Base-by-base conservation (phyloP, 768 basidiomycete species). In the Leucosporidium scottii region DNA sequence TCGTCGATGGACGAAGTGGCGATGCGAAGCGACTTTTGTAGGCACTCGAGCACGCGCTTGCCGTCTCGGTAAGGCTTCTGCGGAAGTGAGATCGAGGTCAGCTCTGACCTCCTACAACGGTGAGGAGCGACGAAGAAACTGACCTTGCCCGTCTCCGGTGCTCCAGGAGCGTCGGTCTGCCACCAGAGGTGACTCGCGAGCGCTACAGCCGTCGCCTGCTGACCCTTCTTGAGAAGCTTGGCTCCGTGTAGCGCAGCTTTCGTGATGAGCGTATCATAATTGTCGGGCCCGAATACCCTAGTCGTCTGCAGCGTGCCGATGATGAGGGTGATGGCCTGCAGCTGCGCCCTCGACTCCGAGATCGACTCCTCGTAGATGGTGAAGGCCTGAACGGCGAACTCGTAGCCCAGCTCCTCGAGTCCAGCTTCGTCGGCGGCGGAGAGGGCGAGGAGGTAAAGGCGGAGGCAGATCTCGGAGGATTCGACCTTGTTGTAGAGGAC, bases 151-250 rank as follows among this genome's bases (percentile, higher is more conserved):
- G 83, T 84, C 63, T 81, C 39, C 13, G 39, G 39, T 44, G 39
- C 39, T 2, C 79, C 79, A 0, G 75, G 75, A 9, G 82, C 78
- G 30, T 85, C 81, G 69, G 88, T 88, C 77, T 98, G 96, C 93
- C 93, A 99, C 94, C 94, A 99, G 73, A 99, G 80, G 79, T 99
- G 96, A 77, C 93, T 96, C 12, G 96, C 96, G 36, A 92, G 82
- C 59, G 89, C 86, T 27, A 98, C 96, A 7, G 94, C 96, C 13
- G 87, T 90, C 18, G 93, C 89, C 79, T 98, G 96, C 78, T 97
- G 94, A 18, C 91, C 91, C 83, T 99, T 98, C 84, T 99, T 99
- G 78, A 99, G 78, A 71, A 98, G 79, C 79, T 94, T 94, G 36
- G 93, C 90, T 7, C 91, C 93, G 78, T 99, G 96, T 71, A 98